Base-by-base conservation (phyloP, 768 basidiomycete genomes). In the Tylopilus felleus region DNA sequence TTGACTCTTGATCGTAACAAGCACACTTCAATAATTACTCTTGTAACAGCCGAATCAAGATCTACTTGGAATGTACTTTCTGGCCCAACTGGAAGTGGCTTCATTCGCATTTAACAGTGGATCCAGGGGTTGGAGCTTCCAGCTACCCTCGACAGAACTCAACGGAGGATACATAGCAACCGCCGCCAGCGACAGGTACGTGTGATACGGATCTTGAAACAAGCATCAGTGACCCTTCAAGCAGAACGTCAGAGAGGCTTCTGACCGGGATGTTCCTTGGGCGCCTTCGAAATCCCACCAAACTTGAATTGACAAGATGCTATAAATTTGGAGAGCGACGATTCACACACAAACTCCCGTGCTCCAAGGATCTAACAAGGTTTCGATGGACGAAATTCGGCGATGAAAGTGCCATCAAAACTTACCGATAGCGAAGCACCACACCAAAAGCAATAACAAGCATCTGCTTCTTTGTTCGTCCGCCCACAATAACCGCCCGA, bases 361-460 rank as follows among this genome's bases (percentile, higher is more conserved):
- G 76, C 80, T 2, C 79, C 86, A 6, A 97, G 77, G 33, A 96
- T 86, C 93, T 95, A 52, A 16, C 13, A 7, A 29, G 12, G 14
- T 42, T 44, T 58, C 55, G 45, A 35, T 13, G 38, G 13, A 28
- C 14, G 17, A 39, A 40, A 39, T 47, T 21, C 7, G 39, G 52
- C 21, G n/a, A 49, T 16, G 23, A 22, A 19, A 28, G 25, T 28
- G 33, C 17, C 27, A 51, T 36, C 10, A 31, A 22, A 36, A 67
- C 81, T 48, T 57, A 95, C 95, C 65, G 80, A 71, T 10, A 98
- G 70, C 0, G 90, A 78, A 9, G 85, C 94, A 4, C 90, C 87
- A 60, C 88, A 88, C 96, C 96, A 99, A 70, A 97, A 98, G 59
- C 90, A 91, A 70, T 99, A 99, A 68, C 96, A 99, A 3, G 93